Evolutionary conservation across 768 basidiomycete genomes (phyloP).

Genomic region (Lactarius sp.): DNA sequence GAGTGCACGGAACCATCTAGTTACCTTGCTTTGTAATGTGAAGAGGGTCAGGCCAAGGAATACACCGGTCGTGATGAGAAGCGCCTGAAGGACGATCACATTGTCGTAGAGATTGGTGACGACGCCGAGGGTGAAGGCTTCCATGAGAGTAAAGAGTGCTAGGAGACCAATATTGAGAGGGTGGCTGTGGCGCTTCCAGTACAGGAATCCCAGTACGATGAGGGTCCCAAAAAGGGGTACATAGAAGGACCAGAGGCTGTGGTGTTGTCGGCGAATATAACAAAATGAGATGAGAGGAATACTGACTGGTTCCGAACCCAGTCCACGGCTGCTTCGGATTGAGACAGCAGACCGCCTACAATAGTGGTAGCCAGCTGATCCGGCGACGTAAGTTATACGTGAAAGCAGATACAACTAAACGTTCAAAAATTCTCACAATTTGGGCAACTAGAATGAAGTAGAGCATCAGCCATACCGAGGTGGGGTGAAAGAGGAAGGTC

Average conservation of each 20-base stretch:
- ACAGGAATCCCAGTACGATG: conserved; percentile 72
- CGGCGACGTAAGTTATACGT: conserved; percentile 6
- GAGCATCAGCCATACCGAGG: background rate
- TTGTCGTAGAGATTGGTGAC: conserved; percentile 73
- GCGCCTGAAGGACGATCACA: conserved; percentile 75
- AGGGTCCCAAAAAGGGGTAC: conserved; percentile 75
- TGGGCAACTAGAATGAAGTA: conserved; percentile 50
- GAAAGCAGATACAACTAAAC: background rate
- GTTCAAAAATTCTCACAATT: conserved; percentile 46
- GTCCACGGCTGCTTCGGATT: conserved; percentile 55
- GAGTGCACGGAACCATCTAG: conserved; percentile 17
- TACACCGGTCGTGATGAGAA: conserved; percentile 88
- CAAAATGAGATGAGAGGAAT: conserved; percentile 3
- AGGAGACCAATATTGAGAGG: conserved; percentile 85
- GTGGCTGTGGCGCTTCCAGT: conserved; percentile 89
- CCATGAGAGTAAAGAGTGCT: conserved; percentile 83
- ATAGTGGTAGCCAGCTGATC: conserved; percentile 65
- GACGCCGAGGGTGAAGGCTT: conserved; percentile 87
- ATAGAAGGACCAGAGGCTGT: conserved; percentile 75
- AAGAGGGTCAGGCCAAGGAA: conserved; percentile 93
- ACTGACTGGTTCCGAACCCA: conserved; percentile 74
- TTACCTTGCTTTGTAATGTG: conserved; percentile 88
- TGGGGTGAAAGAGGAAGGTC: background rate
- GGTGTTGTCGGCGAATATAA: background rate
- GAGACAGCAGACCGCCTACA: conserved; percentile 67